Conservation (phyloP, 768 basidiomycete species). For the Austroboletus eburneus region DNA sequence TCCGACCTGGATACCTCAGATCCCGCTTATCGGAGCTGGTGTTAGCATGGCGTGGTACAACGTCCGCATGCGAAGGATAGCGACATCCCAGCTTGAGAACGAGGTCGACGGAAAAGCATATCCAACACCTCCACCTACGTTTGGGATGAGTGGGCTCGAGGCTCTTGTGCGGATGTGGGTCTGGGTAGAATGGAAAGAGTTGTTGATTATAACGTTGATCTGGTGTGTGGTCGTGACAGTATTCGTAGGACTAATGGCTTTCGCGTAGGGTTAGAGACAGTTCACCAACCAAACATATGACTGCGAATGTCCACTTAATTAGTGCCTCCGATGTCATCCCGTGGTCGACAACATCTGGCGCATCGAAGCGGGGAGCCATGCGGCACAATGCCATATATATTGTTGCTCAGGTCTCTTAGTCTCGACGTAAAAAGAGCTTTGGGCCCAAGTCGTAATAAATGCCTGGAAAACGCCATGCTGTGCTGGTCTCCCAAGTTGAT, state of each 20-base stretch:
- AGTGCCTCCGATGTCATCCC: no score
- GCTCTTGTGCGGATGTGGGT: conserved; percentile 46
- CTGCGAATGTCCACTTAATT: no score
- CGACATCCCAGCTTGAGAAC: conserved; percentile 20
- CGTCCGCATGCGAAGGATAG: conserved; percentile 51
- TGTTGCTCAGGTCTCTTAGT: no score
- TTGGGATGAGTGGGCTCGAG: conserved; percentile 32
- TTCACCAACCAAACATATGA: no score
- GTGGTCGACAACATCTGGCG: no score
- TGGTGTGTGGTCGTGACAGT: conserved; percentile 2
- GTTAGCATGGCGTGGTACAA: conserved; percentile 63
- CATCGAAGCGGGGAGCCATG: no score
- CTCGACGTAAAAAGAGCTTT: no score
- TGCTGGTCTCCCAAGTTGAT: no score
- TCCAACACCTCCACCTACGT: conserved; percentile 15
- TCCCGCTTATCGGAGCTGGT: conserved; percentile 65
- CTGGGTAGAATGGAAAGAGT: conserved; percentile 31
- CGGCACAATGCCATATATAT: no score
- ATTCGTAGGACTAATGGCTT: background rate
- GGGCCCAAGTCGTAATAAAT: no score
- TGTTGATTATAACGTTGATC: background rate
- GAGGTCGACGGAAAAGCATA: background rate
- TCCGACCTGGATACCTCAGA: conserved; percentile 36
- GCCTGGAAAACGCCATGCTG: no score
- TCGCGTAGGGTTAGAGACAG: background rate